Conservation (phyloP, 2,329 filamentous ascomycete species). For the Emergomyces pasteurianus region DNA sequence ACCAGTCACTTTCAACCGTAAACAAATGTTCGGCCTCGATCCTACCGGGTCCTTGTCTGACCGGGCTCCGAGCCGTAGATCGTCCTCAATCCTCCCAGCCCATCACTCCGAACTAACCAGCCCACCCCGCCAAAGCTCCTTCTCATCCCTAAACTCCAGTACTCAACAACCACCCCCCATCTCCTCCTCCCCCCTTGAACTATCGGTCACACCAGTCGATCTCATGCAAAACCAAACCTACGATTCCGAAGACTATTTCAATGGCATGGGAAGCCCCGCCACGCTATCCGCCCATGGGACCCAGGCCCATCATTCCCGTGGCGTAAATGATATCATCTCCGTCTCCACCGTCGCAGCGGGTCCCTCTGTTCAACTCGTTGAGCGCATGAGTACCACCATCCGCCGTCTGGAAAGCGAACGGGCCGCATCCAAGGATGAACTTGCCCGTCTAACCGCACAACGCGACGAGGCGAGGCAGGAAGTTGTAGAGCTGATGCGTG, state of each 20-base stretch:
- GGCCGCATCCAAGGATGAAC: conserved; percentile 75
- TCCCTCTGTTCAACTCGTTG: conserved; percentile 86
- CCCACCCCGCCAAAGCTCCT: conserved; percentile 38
- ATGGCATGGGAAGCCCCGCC: conserved; percentile 20
- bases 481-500: conserved; percentile 81
- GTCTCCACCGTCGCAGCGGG: conserved; percentile 83
- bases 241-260: conserved; percentile 37
- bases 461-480: conserved; percentile 85
- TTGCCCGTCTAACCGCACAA: conserved; percentile 67
- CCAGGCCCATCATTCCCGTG: conserved; percentile 36
- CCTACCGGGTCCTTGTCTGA: conserved; percentile 21
- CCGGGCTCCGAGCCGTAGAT: conserved; percentile 29
- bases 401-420: conserved; percentile 86
- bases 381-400: conserved; percentile 89
- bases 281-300: conserved; percentile 29
- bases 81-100: conserved; percentile 27
- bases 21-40: conserved; percentile 26
- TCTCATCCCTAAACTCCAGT: conserved; percentile 21
- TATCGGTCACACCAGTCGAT: conserved; percentile 30
- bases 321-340: conserved; percentile 73
- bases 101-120: conserved; percentile 27
- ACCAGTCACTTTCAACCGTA: conserved; percentile 31
- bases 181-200: conserved; percentile 11
- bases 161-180: conserved; percentile 24
- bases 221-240: conserved; percentile 36